These are phyloP conservation scores for Saprolegnia parasitica DNA, from an alignment of 352 stramenopile genomes.

Conservation along the genomic window DNA sequence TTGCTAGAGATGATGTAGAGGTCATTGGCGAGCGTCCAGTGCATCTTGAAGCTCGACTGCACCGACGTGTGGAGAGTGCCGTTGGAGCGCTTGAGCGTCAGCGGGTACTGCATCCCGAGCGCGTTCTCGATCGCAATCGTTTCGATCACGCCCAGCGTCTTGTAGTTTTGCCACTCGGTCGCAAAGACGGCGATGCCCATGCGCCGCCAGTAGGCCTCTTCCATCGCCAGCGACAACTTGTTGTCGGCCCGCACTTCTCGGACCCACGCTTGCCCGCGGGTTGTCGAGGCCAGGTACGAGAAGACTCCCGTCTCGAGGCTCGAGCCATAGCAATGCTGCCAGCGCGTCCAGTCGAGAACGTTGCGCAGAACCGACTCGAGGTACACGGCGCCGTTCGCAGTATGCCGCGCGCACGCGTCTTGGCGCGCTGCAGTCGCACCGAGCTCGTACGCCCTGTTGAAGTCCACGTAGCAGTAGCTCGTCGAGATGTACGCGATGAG, in stretches of 20 bases:
- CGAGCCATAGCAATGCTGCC: neutral
- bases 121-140: conserved; percentile 21
- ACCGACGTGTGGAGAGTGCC: neutral
- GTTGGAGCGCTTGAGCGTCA: conserved; percentile 21
- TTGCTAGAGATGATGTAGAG: neutral
- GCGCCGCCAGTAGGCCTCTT: neutral
- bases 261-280: neutral
- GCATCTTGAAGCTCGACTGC: conserved; percentile 24
- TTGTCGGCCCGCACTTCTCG: neutral
- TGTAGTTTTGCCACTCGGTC: conserved; percentile 30
- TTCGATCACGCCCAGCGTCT: conserved; percentile 16
- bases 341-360: neutral
- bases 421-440: neutral
- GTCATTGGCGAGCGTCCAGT: conserved; percentile 6
- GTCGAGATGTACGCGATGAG: conserved; percentile 5
- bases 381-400: conserved; percentile 18
- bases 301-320: conserved; percentile 14
- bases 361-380: conserved; percentile 17
- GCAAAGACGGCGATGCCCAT: neutral
- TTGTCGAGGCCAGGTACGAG: neutral
- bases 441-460: neutral
- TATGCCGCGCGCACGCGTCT: neutral
- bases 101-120: conserved; percentile 1
- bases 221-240: neutral
- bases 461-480: conserved; percentile 6